Evolutionary conservation across 225 moss, liverwort and hornwort genomes (phyloP).

Genomic region (Polytrichum formosum): DNA sequence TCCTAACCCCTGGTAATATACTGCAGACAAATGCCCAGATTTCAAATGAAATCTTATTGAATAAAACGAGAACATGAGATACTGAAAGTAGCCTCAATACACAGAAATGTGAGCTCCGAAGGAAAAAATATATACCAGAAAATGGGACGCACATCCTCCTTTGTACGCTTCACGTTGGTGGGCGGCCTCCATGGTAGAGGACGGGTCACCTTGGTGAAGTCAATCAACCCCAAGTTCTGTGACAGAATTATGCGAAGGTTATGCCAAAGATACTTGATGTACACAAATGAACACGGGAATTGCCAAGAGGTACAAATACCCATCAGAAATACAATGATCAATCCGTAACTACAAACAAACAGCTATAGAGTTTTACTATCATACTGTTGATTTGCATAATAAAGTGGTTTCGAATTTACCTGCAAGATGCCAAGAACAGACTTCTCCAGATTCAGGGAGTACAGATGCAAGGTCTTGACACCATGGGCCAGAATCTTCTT

Average conservation of each 20-base stretch:
- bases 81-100: too few relatives aligned
- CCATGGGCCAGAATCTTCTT: constrained; percentile 87
- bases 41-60: too few relatives aligned
- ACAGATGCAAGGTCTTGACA: constrained; percentile 80
- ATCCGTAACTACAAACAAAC: too few relatives aligned
- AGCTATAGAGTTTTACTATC: too few relatives aligned
- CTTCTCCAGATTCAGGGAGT: constrained; percentile 91
- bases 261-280: background rate
- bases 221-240: constrained; percentile 85
- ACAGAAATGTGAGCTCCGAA: too few relatives aligned
- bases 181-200: constrained; percentile 92
- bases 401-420: constrained; percentile 26
- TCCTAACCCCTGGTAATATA: background rate
- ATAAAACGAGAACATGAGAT: too few relatives aligned
- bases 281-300: too few relatives aligned
- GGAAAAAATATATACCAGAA: constrained; percentile 54
- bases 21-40: background rate
- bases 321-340: too few relatives aligned
- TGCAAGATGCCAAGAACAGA: constrained; percentile 87
- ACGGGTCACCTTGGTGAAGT: constrained; percentile 64
- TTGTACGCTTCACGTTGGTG: constrained; percentile 69
- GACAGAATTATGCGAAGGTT: background rate
- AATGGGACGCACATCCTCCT: constrained; percentile 93
- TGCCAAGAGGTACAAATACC: too few relatives aligned
- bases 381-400: too few relatives aligned